Conservation (phyloP, 495 filamentous ascomycete species). For the Aspergillus baeticus region DNA sequence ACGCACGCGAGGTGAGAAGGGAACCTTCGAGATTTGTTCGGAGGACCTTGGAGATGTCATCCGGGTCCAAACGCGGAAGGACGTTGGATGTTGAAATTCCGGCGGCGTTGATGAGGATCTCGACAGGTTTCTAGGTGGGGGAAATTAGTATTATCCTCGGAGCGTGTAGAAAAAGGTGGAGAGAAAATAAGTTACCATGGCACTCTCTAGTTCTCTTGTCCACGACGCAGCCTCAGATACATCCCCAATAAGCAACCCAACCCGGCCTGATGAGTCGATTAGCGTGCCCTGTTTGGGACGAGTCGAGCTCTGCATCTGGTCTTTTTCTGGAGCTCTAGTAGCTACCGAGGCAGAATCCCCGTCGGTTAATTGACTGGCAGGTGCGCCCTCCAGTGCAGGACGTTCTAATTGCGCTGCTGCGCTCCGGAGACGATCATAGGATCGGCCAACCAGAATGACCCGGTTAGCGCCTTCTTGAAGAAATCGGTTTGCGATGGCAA, state of each 20-base stretch:
- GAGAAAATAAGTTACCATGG: constrained; percentile 31
- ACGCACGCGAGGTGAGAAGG: constrained; percentile 59
- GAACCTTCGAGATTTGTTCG: constrained; percentile 70
- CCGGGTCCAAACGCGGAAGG: constrained; percentile 44
- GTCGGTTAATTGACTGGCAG: neutral
- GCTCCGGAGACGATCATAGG: constrained; percentile 36
- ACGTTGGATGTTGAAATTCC: constrained; percentile 63
- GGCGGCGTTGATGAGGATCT: constrained; percentile 76
- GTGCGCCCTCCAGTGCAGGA: neutral
- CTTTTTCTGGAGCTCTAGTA: constrained; percentile 19
- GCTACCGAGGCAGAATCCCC: neutral
- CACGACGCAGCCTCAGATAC: constrained; percentile 45
- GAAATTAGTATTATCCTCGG: too few relatives aligned
- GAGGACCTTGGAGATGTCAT: constrained; percentile 49
- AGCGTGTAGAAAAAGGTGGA: neutral
- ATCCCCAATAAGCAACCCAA: constrained; percentile 45
- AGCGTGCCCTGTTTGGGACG: constrained; percentile 1
- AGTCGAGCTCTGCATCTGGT: neutral
- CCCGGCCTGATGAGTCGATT: constrained; percentile 16
- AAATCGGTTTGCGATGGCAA: constrained; percentile 65
- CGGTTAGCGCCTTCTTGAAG: constrained; percentile 58
- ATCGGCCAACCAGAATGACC: constrained; percentile 53
- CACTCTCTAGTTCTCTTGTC: constrained; percentile 41
- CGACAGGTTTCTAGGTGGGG: constrained; percentile 29
- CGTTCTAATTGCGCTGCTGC: constrained; percentile 24